These are phyloP conservation scores for Didymella pomorum DNA, from an alignment of 2,329 filamentous ascomycete species.

Conservation along the genomic window DNA sequence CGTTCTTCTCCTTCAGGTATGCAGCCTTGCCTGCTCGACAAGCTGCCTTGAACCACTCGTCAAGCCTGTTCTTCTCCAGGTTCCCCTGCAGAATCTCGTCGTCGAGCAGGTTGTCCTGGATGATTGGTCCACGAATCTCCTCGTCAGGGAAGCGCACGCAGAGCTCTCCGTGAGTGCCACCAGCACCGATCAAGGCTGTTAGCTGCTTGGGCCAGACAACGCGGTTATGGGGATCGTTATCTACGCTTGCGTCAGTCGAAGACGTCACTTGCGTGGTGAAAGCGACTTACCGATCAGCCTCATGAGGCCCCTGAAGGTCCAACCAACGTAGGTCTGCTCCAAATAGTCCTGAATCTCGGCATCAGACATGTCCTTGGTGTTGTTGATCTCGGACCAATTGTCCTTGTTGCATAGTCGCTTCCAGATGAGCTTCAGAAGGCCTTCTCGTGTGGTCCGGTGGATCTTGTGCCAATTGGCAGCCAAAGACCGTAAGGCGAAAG, in stretches of 20 bases:
- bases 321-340: constrained; percentile 69
- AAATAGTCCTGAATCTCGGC: constrained; percentile 69
- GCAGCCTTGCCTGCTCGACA: constrained; percentile 50
- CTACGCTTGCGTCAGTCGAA: constrained; percentile 22
- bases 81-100: constrained; percentile 70
- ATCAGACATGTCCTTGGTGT: constrained; percentile 78
- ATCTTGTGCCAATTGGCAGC: constrained; percentile 62
- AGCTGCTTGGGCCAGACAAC: constrained; percentile 34
- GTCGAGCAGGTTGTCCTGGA: constrained; percentile 76
- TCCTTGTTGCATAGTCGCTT: constrained; percentile 84
- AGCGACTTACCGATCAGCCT: constrained; percentile 64
- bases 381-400: constrained; percentile 82
- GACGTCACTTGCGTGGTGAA: neutral
- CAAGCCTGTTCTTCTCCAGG: constrained; percentile 73
- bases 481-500: constrained; percentile 71
- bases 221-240: constrained; percentile 14
- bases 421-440: constrained; percentile 76
- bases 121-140: constrained; percentile 70
- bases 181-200: constrained; percentile 53
- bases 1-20: constrained; percentile 26
- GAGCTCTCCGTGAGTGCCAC: constrained; percentile 65
- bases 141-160: constrained; percentile 61
- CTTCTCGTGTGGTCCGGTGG: constrained; percentile 55
- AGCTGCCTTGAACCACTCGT: constrained; percentile 69
- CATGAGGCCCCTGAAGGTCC: constrained; percentile 70